A percentile compares a stretch with the other conserved stretches of the same genome.
These are phyloP conservation scores for Naganishia kalamii DNA, from an alignment of 768 basidiomycete species.

Conservation along the genomic window DNA sequence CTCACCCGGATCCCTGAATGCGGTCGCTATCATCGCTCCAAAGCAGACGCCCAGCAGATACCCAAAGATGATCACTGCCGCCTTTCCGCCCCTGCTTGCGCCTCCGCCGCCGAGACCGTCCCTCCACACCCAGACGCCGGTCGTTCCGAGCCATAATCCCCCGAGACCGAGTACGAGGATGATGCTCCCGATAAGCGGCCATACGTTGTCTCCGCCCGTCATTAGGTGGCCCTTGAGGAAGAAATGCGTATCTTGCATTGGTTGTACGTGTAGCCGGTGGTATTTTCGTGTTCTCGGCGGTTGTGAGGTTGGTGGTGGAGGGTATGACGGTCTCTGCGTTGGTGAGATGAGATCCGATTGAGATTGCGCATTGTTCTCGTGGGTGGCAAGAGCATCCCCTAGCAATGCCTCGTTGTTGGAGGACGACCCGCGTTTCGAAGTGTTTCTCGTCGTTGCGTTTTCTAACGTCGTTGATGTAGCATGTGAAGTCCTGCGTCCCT, in stretches of 20 bases:
- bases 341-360: no score
- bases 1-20: constrained; percentile 36
- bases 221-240: constrained; percentile 65
- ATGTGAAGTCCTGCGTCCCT: no score
- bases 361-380: no score
- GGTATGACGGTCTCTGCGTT: no score
- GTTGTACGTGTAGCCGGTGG: constrained; percentile 31
- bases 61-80: constrained; percentile 53
- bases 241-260: constrained; percentile 49
- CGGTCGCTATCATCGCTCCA: constrained; percentile 32
- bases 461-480: no score
- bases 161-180: constrained; percentile 60
- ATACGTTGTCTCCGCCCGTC: constrained; percentile 77
- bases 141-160: constrained; percentile 80
- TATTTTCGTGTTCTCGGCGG: constrained; percentile 24
- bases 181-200: constrained; percentile 68
- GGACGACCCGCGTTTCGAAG: no score
- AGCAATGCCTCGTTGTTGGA: no score
- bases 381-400: no score
- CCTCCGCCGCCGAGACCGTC: constrained; percentile 54
- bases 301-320: neutral
- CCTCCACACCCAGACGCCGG: constrained; percentile 82
- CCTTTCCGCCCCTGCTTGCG: constrained; percentile 58
- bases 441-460: no score
- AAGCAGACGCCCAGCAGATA: constrained; percentile 33